These are phyloP conservation scores for Cyathus striatus DNA, from an alignment of 768 basidiomycete species.

Conservation along the genomic window DNA sequence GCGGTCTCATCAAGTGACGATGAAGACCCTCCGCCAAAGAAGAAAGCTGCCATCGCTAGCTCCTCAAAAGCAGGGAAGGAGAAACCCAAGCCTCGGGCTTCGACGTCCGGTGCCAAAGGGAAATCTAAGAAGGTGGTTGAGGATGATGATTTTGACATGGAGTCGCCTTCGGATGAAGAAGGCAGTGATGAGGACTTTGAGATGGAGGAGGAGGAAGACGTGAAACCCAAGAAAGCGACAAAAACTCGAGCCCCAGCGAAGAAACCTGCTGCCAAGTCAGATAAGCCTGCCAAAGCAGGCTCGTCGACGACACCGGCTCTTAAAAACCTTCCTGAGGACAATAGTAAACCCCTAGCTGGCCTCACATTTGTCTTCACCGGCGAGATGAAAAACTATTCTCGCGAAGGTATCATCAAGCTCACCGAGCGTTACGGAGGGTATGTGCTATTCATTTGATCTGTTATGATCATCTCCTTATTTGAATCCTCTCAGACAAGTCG, in stretches of 20 bases:
- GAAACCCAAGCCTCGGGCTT: slow-evolving; percentile 16
- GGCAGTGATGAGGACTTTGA: slow-evolving; percentile 1
- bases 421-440: too few species aligned
- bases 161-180: slow-evolving; percentile 1
- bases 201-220: slow-evolving; percentile 1
- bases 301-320: too few species aligned
- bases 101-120: slow-evolving; percentile 10
- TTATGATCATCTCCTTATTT: too few species aligned
- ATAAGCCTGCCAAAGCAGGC: slow-evolving; percentile 3
- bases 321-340: too few species aligned
- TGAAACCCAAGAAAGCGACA: background rate
- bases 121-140: slow-evolving; percentile 6
- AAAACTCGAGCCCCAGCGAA: background rate
- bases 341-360: too few species aligned
- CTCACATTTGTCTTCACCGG: too few species aligned
- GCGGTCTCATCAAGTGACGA: slow-evolving; percentile 33
- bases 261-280: slow-evolving; percentile 4
- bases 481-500: too few species aligned
- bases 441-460: too few species aligned
- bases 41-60: slow-evolving; percentile 27
- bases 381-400: too few species aligned
- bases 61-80: slow-evolving; percentile 7
- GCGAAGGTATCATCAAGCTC: too few species aligned
- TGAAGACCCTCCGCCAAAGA: slow-evolving; percentile 36
- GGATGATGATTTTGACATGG: slow-evolving; percentile 7